phyloP scores from a whole-genome alignment of 129 eudicot species.

The Dittrichia graveolens region DNA sequence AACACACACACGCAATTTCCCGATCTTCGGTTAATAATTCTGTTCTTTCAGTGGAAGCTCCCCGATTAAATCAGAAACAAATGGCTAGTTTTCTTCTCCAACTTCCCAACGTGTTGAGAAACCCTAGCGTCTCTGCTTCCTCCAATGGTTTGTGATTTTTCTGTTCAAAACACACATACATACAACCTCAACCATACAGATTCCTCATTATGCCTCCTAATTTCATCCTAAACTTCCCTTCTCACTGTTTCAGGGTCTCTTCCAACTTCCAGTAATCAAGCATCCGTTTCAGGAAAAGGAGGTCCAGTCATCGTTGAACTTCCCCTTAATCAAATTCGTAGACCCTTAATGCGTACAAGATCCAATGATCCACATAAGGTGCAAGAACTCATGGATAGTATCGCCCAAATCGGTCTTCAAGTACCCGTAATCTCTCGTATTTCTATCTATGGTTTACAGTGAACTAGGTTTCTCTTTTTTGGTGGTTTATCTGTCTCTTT shows the following conservation, averaged over 20 bases:
- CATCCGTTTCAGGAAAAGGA: slow-evolving; percentile 43
- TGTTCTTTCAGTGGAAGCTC: no score
- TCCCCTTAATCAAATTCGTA: slow-evolving; percentile 78
- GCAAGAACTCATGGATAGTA: slow-evolving; percentile 91
- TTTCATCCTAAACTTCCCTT: neutral
- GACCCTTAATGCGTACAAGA: slow-evolving; percentile 96
- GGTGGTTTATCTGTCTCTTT: neutral
- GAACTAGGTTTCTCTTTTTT: neutral
- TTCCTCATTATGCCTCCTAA: neutral
- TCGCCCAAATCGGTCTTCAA: slow-evolving; percentile 91
- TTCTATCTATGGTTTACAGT: slow-evolving; percentile 1
- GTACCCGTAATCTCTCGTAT: slow-evolving; percentile 65
- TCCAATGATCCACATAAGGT: slow-evolving; percentile 82
- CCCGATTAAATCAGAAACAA: slow-evolving; percentile 14
- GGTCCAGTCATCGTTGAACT: slow-evolving; percentile 82
- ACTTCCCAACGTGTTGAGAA: slow-evolving; percentile 45
- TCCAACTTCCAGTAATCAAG: slow-evolving; percentile 39
- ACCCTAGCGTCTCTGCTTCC: slow-evolving; percentile 63
- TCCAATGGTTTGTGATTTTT: slow-evolving; percentile 54
- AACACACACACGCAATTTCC: no score
- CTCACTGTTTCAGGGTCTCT: slow-evolving; percentile 52
- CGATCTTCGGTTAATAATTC: no score
- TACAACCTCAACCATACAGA: neutral
- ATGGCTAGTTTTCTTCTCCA: slow-evolving; percentile 72
- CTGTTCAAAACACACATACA: slow-evolving; percentile 19